These are phyloP conservation scores for Tylopilus rubrobrunneus DNA, from an alignment of 768 basidiomycete genomes.

Conservation along the genomic window DNA sequence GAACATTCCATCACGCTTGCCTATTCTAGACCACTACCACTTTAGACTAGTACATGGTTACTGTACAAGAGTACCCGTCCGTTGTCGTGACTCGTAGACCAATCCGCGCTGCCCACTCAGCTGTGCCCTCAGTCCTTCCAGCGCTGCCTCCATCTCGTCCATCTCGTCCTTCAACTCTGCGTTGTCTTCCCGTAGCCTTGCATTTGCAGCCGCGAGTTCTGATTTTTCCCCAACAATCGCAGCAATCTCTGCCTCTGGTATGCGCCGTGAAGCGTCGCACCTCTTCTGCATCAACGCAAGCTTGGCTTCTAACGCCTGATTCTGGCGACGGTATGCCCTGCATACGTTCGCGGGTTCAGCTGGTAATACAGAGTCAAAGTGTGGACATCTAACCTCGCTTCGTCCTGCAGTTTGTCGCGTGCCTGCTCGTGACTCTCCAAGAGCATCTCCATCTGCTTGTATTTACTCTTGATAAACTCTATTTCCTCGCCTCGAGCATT, in stretches of 20 bases:
- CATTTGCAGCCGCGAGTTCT: constrained; percentile 45
- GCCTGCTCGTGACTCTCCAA: constrained; percentile 55
- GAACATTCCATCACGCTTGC: constrained; percentile 34
- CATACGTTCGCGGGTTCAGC: background rate
- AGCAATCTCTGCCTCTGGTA: constrained; percentile 41
- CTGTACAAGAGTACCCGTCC: constrained; percentile 25
- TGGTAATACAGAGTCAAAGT: background rate
- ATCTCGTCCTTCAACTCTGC: constrained; percentile 47
- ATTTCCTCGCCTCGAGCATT: constrained; percentile 62
- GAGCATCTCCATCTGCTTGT: constrained; percentile 63
- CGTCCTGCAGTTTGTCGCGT: constrained; percentile 52
- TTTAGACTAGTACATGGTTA: background rate
- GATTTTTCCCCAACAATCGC: constrained; percentile 46
- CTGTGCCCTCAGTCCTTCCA: constrained; percentile 62
- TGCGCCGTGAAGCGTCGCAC: constrained; percentile 32
- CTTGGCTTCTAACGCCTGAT: constrained; percentile 59
- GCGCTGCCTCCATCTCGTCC: constrained; percentile 67
- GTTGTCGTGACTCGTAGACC: constrained; percentile 45
- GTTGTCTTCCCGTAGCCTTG: constrained; percentile 57
- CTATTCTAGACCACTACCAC: constrained; percentile 19
- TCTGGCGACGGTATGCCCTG: constrained; percentile 56
- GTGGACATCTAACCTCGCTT: constrained; percentile 46
- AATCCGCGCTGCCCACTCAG: constrained; percentile 43
- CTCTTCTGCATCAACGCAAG: constrained; percentile 45
- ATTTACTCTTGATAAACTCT: constrained; percentile 50